Evolutionary conservation across 2,329 filamentous ascomycete species (phyloP), one percentile per base, ranked within the genome.

Genomic region (Graphilbum ipis-grandicollis): DNA sequence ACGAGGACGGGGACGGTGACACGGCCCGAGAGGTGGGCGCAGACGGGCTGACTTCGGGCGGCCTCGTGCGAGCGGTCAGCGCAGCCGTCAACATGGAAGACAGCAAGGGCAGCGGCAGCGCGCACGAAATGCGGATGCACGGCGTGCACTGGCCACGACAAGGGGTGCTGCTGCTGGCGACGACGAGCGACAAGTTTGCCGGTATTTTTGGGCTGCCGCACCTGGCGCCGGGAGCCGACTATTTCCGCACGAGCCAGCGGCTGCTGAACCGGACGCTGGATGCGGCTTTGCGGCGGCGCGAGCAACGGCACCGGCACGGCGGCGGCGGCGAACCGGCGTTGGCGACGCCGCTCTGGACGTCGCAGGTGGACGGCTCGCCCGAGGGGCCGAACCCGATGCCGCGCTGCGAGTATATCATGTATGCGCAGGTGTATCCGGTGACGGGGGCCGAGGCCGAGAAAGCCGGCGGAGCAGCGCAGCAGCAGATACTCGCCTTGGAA

Each of bases 101-200:
- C 48, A 65, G 72, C 31, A 66, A 71, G 39, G 71, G 70, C 46
- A 65, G 71, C 41, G 79, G 79, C 5, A 77, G 77, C 50, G 80
- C 73, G 46, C 86, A 80, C 75, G 78, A 86, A 46, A 74, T 92
- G 58, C 67, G 71, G 36, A 58, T 93, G 35, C 77, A 84, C 55
- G 90, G 90, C 4, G 68, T 92, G 4, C 88, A 96, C 58, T 92
- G 85, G 65, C 75, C 79, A 28, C 67, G 70, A n/a, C 71, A 79
- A 43, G 90, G 90, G 2, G 71, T 75, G 13, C 71, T 90, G 35
- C 60, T 96, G 26, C 60, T 96, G 51, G 82, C 79, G 2, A 94
- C 88, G 1, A 88, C 85, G 34, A 94, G 85, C 54, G 81, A 93
- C 51, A 94, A 93, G 60, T 90, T 90, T 50, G 74, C 79, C n/a